Percentiles rank a stretch among this genome's conserved stretches.
phyloP scores from a whole-genome alignment of 805 yeast genomes.

The Candida caryicola region DNA sequence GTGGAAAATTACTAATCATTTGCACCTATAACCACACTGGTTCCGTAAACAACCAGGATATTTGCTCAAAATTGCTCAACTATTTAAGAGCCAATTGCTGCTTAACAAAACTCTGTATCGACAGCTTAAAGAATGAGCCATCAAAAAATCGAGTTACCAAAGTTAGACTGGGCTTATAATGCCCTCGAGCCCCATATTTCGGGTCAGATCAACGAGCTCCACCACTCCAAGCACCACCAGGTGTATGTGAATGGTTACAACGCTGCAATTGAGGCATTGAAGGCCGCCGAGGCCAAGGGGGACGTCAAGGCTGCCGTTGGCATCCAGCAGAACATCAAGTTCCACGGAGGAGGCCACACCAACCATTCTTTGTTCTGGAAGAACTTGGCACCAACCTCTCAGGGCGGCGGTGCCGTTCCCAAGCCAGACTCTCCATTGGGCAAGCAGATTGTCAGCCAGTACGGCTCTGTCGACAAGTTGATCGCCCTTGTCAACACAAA shows the following conservation, averaged over 20 bases:
- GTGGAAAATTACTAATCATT: background rate
- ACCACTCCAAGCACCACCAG: slow-evolving; percentile 50
- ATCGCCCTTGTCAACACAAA: slow-evolving; percentile 39
- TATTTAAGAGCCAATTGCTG: too few relatives aligned
- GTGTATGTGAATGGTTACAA: slow-evolving; percentile 48
- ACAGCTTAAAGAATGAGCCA: slow-evolving; percentile 7
- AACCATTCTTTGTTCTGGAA: slow-evolving; percentile 52
- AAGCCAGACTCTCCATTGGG: slow-evolving; percentile 31
- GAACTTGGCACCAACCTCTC: slow-evolving; percentile 43
- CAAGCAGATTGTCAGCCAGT: slow-evolving; percentile 37
- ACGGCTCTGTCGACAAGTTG: slow-evolving; percentile 45
- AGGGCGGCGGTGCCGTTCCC: slow-evolving; percentile 38
- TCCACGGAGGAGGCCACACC: slow-evolving; percentile 52
- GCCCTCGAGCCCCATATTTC: slow-evolving; percentile 50
- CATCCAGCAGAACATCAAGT: slow-evolving; percentile 44
- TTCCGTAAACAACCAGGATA: slow-evolving; percentile 1
- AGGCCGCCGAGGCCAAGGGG: slow-evolving; percentile 33
- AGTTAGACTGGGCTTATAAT: slow-evolving; percentile 45
- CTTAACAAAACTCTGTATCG: too few relatives aligned
- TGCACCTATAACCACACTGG: slow-evolving; percentile 4
- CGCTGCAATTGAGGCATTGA: slow-evolving; percentile 41
- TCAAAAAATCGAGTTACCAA: slow-evolving; percentile 28
- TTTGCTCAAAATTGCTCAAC: slow-evolving; percentile 4
- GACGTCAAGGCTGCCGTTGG: slow-evolving; percentile 42
- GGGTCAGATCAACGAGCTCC: slow-evolving; percentile 46